Evolutionary conservation across 1,284 basidiomycete species (phyloP).

Genomic region (Fistulina hepatica): DNA sequence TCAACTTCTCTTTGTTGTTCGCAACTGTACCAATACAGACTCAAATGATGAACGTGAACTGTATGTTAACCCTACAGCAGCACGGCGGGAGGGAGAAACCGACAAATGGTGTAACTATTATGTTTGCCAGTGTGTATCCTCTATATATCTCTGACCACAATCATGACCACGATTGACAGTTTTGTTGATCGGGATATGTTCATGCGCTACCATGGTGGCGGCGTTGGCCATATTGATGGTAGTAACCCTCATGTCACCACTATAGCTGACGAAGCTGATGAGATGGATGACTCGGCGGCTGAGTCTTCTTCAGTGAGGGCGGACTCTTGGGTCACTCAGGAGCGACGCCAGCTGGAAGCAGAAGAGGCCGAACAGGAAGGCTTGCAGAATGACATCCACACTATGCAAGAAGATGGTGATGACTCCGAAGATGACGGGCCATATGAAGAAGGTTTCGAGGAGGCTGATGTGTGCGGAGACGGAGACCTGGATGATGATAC

Average conservation of each 20-base stretch:
- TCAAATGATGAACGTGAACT: neutral
- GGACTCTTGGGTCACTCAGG: neutral
- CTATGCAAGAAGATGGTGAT: slow-evolving; percentile 1
- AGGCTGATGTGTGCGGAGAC: too few relatives aligned
- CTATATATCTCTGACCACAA: neutral
- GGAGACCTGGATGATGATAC: too few relatives aligned
- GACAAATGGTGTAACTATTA: slow-evolving; percentile 19
- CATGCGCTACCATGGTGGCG: slow-evolving; percentile 21
- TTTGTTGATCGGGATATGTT: slow-evolving; percentile 28
- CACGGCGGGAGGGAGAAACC: slow-evolving; percentile 10
- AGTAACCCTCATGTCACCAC: neutral
- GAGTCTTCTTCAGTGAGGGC: neutral
- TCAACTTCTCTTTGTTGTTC: too few relatives aligned
- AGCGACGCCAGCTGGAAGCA: neutral
- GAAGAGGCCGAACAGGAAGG: slow-evolving; percentile 3
- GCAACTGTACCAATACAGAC: neutral
- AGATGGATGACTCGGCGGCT: slow-evolving; percentile 8
- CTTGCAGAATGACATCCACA: neutral
- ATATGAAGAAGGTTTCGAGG: slow-evolving; percentile 6
- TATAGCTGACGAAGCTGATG: slow-evolving; percentile 2
- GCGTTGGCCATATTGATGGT: slow-evolving; percentile 19
- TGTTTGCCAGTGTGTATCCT: slow-evolving; percentile 14
- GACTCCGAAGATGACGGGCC: slow-evolving; percentile 5
- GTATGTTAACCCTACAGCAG: neutral
- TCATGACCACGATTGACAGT: slow-evolving; percentile 12